These are phyloP conservation scores for Beauveria asiatica DNA, from an alignment of 2,329 filamentous ascomycete genomes.

Conservation along the genomic window DNA sequence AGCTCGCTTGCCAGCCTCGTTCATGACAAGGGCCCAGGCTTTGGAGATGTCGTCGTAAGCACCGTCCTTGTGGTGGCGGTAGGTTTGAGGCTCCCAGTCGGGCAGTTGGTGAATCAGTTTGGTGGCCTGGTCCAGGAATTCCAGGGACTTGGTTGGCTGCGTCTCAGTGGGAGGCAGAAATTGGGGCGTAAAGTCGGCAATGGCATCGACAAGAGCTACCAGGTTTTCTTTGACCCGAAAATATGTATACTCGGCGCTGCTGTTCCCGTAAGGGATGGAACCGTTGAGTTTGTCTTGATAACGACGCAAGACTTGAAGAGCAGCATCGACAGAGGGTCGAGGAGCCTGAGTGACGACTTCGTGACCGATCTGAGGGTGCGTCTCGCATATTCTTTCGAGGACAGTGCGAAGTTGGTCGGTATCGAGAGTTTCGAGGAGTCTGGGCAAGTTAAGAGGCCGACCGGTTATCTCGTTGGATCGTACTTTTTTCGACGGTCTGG, in stretches of 20 bases:
- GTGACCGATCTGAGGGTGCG: conserved; percentile 74
- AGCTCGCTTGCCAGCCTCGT: conserved; percentile 82
- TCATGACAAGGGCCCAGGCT: conserved; percentile 86
- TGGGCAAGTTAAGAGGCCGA: conserved; percentile 47
- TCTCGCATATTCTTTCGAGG: conserved; percentile 84
- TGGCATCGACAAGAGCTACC: conserved; percentile 72
- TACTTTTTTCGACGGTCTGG: conserved; percentile 55
- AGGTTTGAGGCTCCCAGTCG: conserved; percentile 79
- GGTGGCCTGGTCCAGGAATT: conserved; percentile 83
- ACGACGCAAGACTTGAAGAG: conserved; percentile 68
- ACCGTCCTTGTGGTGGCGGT: conserved; percentile 88
- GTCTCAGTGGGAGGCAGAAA: conserved; percentile 87
- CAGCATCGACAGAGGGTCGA: conserved; percentile 74
- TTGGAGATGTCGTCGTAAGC: conserved; percentile 94
- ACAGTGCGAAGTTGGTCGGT: conserved; percentile 75
- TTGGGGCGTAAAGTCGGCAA: conserved; percentile 90
- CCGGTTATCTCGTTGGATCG: conserved; percentile 56
- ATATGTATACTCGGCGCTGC: conserved; percentile 87
- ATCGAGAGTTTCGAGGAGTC: conserved; percentile 91
- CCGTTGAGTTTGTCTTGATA: conserved; percentile 73
- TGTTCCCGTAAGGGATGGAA: conserved; percentile 78
- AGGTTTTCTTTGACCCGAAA: conserved; percentile 82
- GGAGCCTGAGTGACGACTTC: conserved; percentile 81
- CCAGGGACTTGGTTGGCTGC: conserved; percentile 73
- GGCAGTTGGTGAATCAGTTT: conserved; percentile 83